These are phyloP conservation scores for Ilyonectria sp. DNA, from an alignment of 2,329 filamentous ascomycete species.

Conservation along the genomic window DNA sequence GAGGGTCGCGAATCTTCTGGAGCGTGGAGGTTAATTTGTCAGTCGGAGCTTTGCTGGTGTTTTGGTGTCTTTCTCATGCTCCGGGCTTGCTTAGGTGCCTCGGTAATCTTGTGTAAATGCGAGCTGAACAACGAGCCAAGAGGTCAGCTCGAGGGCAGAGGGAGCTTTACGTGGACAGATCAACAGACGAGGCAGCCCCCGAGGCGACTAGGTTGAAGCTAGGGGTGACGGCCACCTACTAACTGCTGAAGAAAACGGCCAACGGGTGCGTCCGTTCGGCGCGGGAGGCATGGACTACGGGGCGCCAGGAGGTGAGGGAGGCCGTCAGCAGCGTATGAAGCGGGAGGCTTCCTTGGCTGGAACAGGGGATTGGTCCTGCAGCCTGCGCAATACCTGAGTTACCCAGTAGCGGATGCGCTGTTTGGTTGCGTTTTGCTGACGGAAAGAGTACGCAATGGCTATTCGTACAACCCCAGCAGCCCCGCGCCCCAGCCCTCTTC, in stretches of 20 bases:
- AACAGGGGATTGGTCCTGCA: background rate
- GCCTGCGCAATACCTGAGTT: background rate
- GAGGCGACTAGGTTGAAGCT: slow-evolving; percentile 34
- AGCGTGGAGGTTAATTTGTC: slow-evolving; percentile 5
- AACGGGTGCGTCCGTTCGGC: slow-evolving; percentile 1
- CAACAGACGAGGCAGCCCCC: slow-evolving; percentile 40
- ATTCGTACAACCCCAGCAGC: background rate
- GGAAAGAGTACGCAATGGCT: background rate
- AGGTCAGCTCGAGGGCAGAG: slow-evolving; percentile 31
- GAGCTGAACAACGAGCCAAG: slow-evolving; percentile 30
- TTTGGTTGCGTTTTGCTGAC: background rate
- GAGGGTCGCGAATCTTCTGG: slow-evolving; percentile 6
- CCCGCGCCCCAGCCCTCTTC: slow-evolving; percentile 26
- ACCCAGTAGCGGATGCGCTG: background rate
- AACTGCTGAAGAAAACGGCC: background rate
- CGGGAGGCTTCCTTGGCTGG: background rate
- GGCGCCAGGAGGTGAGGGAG: background rate
- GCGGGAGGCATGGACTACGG: slow-evolving; percentile 4
- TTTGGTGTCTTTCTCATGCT: background rate
- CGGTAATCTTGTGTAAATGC: slow-evolving; percentile 31
- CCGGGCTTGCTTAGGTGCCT: slow-evolving; percentile 15
- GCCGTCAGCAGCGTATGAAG: slow-evolving; percentile 4
- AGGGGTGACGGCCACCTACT: slow-evolving; percentile 18
- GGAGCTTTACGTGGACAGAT: slow-evolving; percentile 43
- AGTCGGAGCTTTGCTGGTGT: slow-evolving; percentile 1